Percentiles rank a stretch among this genome's conserved stretches.
Evolutionary conservation across 2,329 filamentous ascomycete genomes (phyloP).

Genomic region (Talaromyces albobiverticillius): DNA sequence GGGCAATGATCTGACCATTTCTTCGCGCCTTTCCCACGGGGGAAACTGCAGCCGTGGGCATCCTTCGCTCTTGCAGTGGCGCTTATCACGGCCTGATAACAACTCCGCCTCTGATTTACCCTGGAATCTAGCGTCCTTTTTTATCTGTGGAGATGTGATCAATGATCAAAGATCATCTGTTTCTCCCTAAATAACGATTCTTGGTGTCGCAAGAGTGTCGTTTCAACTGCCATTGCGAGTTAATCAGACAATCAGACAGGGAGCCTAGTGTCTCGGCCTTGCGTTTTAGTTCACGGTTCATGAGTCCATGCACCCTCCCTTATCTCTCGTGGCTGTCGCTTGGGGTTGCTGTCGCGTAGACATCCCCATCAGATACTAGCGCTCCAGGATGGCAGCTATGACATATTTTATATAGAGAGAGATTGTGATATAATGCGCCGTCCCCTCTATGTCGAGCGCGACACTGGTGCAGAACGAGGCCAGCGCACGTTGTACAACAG

Average conservation of each 20-base stretch:
- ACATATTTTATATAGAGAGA: too few relatives aligned
- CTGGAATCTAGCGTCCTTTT: too few relatives aligned
- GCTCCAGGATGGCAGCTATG: not conserved
- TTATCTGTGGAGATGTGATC: constrained; percentile 7
- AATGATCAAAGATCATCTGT: too few relatives aligned
- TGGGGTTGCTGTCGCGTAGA: constrained; percentile 2
- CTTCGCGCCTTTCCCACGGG: constrained; percentile 17
- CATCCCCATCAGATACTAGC: constrained; percentile 8
- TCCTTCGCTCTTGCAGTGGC: not conserved
- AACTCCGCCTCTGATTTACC: too few relatives aligned
- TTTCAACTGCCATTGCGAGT: not conserved
- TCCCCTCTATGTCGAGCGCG: too few relatives aligned
- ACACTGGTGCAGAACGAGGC: too few relatives aligned
- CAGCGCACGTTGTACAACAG: too few relatives aligned
- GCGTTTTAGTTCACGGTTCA: not conserved
- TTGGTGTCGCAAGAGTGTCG: too few relatives aligned
- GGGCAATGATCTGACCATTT: constrained; percentile 10
- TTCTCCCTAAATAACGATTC: too few relatives aligned
- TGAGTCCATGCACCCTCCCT: too few relatives aligned
- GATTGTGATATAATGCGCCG: too few relatives aligned
- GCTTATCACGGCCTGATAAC: not conserved
- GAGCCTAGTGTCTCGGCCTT: not conserved
- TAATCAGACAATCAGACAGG: not conserved
- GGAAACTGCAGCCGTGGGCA: constrained; percentile 23
- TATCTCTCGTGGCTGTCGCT: constrained; percentile 10